Conservation (phyloP, 495 filamentous ascomycete genomes). For the Penicillium canescens region DNA sequence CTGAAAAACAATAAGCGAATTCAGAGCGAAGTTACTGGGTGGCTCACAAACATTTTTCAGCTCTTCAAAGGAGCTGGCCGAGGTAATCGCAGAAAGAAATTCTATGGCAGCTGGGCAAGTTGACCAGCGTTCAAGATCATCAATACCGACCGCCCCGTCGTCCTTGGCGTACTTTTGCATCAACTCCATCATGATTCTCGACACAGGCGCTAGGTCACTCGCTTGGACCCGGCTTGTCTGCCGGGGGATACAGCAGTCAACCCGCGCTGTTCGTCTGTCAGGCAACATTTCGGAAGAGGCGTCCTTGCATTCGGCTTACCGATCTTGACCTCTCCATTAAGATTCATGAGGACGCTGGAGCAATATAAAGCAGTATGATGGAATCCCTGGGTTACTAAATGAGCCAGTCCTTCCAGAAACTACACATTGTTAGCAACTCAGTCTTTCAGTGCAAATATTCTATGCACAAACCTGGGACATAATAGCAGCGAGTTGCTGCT, state of each 20-base stretch:
- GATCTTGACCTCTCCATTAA: too few species aligned
- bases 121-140: too few species aligned
- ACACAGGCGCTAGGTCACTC: conserved; percentile 13
- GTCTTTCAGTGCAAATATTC: not conserved
- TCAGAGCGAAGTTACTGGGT: not conserved
- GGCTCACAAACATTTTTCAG: conserved; percentile 21
- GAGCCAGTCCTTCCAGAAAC: conserved; percentile 14
- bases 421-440: conserved; percentile 5
- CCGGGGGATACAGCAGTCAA: conserved; percentile 9
- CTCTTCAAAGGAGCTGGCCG: conserved; percentile 21
- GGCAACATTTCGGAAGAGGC: not conserved
- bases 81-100: too few species aligned
- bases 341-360: too few species aligned
- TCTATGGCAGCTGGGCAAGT: too few species aligned
- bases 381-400: conserved; percentile 10
- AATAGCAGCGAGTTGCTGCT: too few species aligned
- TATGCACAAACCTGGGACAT: conserved; percentile 12
- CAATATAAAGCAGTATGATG: too few species aligned
- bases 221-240: not conserved
- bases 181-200: too few species aligned
- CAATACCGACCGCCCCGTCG: too few species aligned
- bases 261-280: conserved; percentile 1
- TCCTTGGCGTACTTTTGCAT: too few species aligned
- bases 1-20: conserved; percentile 9
- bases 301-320: not conserved